Evolutionary conservation across 2,329 filamentous ascomycete genomes (phyloP).

Genomic region (Diaporthe sp.): DNA sequence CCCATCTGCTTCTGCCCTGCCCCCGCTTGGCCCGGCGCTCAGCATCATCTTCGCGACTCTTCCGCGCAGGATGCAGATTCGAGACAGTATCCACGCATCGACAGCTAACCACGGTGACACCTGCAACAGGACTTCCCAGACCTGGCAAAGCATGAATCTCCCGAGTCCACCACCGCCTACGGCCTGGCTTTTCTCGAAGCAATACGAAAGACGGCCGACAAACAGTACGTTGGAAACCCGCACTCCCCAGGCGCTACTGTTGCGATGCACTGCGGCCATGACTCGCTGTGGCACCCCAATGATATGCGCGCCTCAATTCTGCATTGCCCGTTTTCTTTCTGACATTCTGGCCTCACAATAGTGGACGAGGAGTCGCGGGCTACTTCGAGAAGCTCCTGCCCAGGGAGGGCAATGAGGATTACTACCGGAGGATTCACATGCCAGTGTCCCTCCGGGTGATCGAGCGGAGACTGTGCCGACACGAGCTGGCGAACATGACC

Average conservation of each 20-base stretch:
- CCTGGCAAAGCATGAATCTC: conserved; percentile 67
- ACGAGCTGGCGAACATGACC: conserved; percentile 76
- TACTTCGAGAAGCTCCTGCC: conserved; percentile 80
- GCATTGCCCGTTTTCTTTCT: conserved; percentile 4
- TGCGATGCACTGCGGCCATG: conserved; percentile 5
- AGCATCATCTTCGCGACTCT: background rate
- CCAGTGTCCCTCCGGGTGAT: conserved; percentile 83
- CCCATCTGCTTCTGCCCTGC: background rate
- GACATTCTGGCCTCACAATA: conserved; percentile 46
- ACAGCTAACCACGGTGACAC: conserved; percentile 28
- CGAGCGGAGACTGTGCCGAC: conserved; percentile 76
- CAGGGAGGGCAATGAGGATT: conserved; percentile 73
- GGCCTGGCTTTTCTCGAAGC: conserved; percentile 80
- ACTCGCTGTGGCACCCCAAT: conserved; percentile 7
- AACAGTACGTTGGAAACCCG: conserved; percentile 69
- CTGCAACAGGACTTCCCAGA: conserved; percentile 53
- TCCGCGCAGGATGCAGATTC: background rate
- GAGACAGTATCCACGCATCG: background rate
- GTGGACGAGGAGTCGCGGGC: conserved; percentile 78
- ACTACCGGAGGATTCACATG: conserved; percentile 81
- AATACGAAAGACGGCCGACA: conserved; percentile 81
- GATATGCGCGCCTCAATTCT: conserved; percentile 4
- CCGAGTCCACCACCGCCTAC: conserved; percentile 75
- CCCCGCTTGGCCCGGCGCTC: background rate
- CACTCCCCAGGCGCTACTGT: conserved; percentile 4